Evolutionary conservation across 768 basidiomycete species (phyloP).

Genomic region (Leucocoprinus leucothites): DNA sequence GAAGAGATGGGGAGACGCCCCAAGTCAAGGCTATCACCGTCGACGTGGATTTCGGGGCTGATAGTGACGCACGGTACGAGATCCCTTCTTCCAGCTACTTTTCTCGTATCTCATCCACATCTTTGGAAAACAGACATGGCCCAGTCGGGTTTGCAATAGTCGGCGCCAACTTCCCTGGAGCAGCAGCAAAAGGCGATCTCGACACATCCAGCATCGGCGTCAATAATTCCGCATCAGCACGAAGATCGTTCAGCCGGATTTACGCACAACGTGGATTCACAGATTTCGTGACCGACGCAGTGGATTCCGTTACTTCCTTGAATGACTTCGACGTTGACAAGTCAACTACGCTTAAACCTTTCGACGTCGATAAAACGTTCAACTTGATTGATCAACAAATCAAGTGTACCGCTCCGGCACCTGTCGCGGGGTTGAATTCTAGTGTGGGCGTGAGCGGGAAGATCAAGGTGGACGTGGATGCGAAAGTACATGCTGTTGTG

Average conservation of each 20-base stretch:
- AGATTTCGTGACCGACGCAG: slow-evolving; percentile 25
- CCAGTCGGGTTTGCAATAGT: slow-evolving; percentile 12
- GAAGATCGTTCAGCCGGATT: not conserved
- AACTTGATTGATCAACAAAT: slow-evolving; percentile 28
- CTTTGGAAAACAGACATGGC: not conserved
- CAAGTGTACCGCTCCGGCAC: slow-evolving; percentile 19
- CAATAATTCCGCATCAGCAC: not conserved
- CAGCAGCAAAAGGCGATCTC: not conserved
- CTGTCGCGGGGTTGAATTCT: not conserved
- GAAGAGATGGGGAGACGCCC: slow-evolving; percentile 13
- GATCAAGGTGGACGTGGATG: slow-evolving; percentile 26
- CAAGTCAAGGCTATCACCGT: slow-evolving; percentile 17
- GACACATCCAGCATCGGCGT: not conserved
- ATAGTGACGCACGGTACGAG: not conserved
- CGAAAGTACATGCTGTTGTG: slow-evolving; percentile 30
- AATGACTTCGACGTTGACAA: slow-evolving; percentile 29
- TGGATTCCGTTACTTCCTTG: slow-evolving; percentile 11
- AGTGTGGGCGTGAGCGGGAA: slow-evolving; percentile 15
- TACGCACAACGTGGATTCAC: slow-evolving; percentile 20
- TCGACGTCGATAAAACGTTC: slow-evolving; percentile 29
- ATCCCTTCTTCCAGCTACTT: not conserved
- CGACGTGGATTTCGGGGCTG: slow-evolving; percentile 19
- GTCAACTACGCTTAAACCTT: slow-evolving; percentile 24
- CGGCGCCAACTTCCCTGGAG: slow-evolving; percentile 16
- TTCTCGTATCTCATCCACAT: no score